These are phyloP conservation scores for Willaertia magna DNA, from an alignment of 208 protist species.

Conservation along the genomic window DNA sequence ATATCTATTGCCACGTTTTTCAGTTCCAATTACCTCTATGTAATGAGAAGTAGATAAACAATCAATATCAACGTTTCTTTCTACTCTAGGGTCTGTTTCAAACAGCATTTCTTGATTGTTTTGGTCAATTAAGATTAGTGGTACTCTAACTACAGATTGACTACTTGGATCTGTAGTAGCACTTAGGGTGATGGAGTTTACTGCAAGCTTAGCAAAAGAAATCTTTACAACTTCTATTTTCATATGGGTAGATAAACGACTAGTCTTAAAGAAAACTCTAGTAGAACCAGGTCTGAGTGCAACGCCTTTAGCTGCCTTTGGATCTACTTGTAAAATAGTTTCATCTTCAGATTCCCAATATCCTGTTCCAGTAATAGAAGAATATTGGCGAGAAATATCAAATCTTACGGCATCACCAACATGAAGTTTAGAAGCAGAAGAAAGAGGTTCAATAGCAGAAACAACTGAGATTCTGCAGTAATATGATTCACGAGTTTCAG, in stretches of 20 bases:
- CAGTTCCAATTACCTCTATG: not conserved
- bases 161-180: not conserved
- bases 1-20: not conserved
- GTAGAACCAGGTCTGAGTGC: not conserved
- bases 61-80: not conserved
- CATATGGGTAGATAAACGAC: not conserved
- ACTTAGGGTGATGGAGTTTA: not conserved
- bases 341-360: not conserved
- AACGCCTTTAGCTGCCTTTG: not conserved
- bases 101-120: not conserved
- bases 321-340: not conserved
- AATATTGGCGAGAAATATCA: too few species aligned
- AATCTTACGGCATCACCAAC: not conserved
- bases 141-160: not conserved
- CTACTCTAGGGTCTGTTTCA: not conserved
- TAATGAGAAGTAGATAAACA: not conserved
- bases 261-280: not conserved
- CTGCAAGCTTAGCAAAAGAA: not conserved
- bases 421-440: not conserved
- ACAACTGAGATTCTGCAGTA: not conserved
- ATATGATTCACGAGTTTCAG: not conserved
- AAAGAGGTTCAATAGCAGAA: not conserved
- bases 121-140: not conserved
- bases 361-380: not conserved
- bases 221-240: not conserved